Percentiles rank a stretch among this genome's conserved stretches.
These are phyloP conservation scores for Bryoglossum gracile DNA, from an alignment of 495 filamentous ascomycete species.

Conservation along the genomic window DNA sequence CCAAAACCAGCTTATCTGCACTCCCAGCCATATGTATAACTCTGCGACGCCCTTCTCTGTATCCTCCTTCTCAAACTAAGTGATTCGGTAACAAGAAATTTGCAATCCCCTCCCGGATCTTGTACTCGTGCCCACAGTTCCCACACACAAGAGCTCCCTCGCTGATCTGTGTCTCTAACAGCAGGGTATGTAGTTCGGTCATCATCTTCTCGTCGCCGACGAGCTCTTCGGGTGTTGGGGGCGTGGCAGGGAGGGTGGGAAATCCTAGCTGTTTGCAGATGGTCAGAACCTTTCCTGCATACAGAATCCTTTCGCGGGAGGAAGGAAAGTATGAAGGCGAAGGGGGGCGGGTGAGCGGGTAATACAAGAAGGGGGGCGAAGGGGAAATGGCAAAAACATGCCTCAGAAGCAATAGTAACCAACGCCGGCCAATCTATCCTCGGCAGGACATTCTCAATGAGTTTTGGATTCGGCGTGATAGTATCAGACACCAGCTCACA, in stretches of 20 bases:
- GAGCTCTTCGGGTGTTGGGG: conserved; percentile 53
- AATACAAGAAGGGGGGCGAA: conserved; percentile 1
- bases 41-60: conserved; percentile 6
- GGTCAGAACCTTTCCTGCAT: too few relatives aligned
- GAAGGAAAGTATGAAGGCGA: too few relatives aligned
- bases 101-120: conserved; percentile 87
- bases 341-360: neutral
- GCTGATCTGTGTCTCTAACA: conserved; percentile 83
- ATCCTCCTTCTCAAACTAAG: conserved; percentile 47
- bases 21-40: neutral
- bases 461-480: conserved; percentile 66
- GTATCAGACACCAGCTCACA: conserved; percentile 82
- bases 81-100: conserved; percentile 95
- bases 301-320: too few relatives aligned
- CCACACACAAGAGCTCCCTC: conserved; percentile 87
- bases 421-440: conserved; percentile 85
- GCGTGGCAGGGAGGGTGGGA: conserved; percentile 57
- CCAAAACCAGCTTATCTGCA: neutral
- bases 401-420: conserved; percentile 67
- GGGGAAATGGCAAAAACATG: conserved; percentile 32
- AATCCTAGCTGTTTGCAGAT: conserved; percentile 83
- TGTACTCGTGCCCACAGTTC: conserved; percentile 87
- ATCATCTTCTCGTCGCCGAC: conserved; percentile 56
- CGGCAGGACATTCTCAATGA: conserved; percentile 75
- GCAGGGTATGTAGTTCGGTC: conserved; percentile 68